Percentiles rank a stretch among this genome's conserved stretches.
phyloP scores from a whole-genome alignment of 306 rosid species.

The Datisca glomerata region DNA sequence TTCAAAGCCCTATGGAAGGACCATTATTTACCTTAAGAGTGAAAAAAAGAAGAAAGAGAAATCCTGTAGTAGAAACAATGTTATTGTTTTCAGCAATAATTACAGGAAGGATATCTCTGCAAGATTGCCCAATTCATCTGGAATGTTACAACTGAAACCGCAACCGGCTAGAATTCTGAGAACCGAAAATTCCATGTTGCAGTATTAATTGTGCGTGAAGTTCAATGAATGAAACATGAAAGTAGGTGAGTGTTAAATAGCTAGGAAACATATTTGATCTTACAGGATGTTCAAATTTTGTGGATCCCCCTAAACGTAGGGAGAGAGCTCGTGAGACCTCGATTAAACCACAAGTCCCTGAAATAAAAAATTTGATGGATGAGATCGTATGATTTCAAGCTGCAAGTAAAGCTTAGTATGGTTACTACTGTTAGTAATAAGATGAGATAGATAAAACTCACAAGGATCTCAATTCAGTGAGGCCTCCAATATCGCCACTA shows the following conservation, averaged over 20 bases:
- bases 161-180: conserved; percentile 91
- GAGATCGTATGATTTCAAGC: background rate
- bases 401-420: too few relatives aligned
- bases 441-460: conserved; percentile 19
- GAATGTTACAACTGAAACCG: conserved; percentile 68
- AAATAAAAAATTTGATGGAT: conserved; percentile 5
- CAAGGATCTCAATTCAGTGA: conserved; percentile 53
- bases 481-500: conserved; percentile 50
- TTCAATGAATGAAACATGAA: too few relatives aligned
- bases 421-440: background rate
- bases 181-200: conserved; percentile 9
- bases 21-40: background rate
- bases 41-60: background rate
- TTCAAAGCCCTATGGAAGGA: conserved; percentile 66
- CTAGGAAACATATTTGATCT: conserved; percentile 23
- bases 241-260: too few relatives aligned
- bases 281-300: conserved; percentile 60
- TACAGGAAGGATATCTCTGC: conserved; percentile 68
- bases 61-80: background rate
- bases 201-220: too few relatives aligned
- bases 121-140: conserved; percentile 72
- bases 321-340: conserved; percentile 46
- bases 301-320: conserved; percentile 35
- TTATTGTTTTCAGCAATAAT: conserved; percentile 15
- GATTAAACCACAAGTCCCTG: conserved; percentile 69